Evolutionary conservation across 2,329 filamentous ascomycete species (phyloP).

Genomic region (Fusarium begoniae): DNA sequence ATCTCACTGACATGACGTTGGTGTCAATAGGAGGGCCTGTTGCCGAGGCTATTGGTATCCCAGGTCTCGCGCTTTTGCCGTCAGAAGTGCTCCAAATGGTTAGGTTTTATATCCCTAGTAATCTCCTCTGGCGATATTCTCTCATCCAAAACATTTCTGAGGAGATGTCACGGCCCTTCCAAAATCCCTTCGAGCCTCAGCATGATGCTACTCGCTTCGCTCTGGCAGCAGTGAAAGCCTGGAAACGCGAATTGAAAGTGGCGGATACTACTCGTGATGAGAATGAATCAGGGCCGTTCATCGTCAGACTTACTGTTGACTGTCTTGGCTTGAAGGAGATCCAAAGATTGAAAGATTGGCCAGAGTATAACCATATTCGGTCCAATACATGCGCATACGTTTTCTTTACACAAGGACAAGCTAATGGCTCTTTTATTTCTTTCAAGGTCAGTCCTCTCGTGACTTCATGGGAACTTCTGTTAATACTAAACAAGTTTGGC

Average conservation of each 20-base stretch:
- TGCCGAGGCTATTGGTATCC: neutral
- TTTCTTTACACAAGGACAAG: neutral
- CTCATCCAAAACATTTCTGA: neutral
- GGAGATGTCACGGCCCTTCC: neutral
- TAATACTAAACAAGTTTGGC: neutral
- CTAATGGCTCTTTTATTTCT: neutral
- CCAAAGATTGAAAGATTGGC: neutral
- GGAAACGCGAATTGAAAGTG: neutral
- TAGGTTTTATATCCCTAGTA: neutral
- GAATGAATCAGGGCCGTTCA: neutral
- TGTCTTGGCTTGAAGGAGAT: neutral
- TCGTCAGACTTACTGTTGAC: neutral
- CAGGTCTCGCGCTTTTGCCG: neutral
- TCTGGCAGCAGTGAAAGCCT: neutral
- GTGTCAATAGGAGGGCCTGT: neutral
- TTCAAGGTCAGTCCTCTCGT: neutral
- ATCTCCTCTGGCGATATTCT: neutral
- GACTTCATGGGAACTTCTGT: neutral
- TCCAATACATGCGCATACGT: neutral
- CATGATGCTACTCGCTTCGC: neutral
- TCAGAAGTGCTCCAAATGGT: neutral
- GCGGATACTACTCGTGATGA: neutral
- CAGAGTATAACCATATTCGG: neutral
- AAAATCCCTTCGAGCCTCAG: neutral
- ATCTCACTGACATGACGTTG: neutral